Base-by-base conservation (phyloP, 371 early-diverging fungal species). In the Zopfochytrium polystomum region DNA sequence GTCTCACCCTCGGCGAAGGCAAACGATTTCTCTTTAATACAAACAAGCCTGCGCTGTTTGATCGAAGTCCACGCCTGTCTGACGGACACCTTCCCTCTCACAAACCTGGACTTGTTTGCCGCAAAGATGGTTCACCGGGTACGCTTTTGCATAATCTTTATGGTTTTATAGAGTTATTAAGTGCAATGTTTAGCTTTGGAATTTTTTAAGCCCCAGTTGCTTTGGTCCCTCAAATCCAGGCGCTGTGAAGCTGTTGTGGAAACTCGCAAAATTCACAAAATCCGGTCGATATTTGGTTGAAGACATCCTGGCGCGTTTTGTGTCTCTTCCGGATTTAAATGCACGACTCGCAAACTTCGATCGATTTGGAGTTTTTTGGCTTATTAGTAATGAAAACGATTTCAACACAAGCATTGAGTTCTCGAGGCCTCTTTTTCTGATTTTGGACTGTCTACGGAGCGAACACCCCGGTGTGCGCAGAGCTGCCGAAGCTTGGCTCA, bases 351-450 rank as follows among this genome's bases (percentile, higher is more conserved):
- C 3, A 42, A 75, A 32, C 55, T 71, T 52, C 71, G 78, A 82
- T 55, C 76, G 80, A 47, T 89, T 90, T 75, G 88, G 88, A 2
- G 71, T 87, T 1, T 77, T 90, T 22, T 90, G 90, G 90, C 73
- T 82, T 22, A 57, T 84, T 0, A 87, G 85, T 20, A 58, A 86
- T 55, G 47, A 23, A 23, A 18, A 5, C 13, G 18, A 27, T 22
- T 26, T 20, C 1, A 59, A 74, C 76, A 53, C 76, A 0, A 72
- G 82, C 1, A 62, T 72, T 0, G 66, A 71, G 5, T 89, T 89
- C 64, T 75, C 87, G 4, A 73, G 88, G 29, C 87, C 87, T 3
- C 80, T 89, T 78, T 87, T 87, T 71, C 33, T 90, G 3, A 78
- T 90, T 61, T 60, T 89, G 32, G 90, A 90, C 64, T 67, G 84